phyloP scores from a whole-genome alignment of 202 grass and related monocot genomes.

The Eragrostis tef region DNA sequence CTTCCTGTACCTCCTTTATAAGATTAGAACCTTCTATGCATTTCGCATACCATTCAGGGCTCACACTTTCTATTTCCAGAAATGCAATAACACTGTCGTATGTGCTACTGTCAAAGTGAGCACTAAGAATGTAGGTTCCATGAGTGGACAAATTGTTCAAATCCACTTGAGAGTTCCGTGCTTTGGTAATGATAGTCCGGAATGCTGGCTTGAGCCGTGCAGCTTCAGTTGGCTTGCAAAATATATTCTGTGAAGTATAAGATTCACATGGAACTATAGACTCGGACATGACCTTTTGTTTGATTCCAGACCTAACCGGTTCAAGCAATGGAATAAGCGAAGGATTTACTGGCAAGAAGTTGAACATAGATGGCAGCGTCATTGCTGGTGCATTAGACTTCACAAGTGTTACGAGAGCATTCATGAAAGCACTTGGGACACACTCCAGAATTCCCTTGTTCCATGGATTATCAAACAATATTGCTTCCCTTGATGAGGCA shows the following conservation, averaged over 20 bases:
- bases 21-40: conserved; percentile 64
- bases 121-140: conserved; percentile 61
- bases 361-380: conserved; percentile 46
- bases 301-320: conserved; percentile 55
- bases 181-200: conserved; percentile 61
- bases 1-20: conserved; percentile 49
- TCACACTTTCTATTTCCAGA: conserved; percentile 53
- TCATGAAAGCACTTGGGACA: conserved; percentile 61
- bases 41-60: conserved; percentile 59
- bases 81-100: conserved; percentile 53
- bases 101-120: conserved; percentile 49
- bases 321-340: conserved; percentile 55
- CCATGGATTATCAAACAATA: conserved; percentile 66
- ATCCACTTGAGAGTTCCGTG: conserved; percentile 39
- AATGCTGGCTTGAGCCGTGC: conserved; percentile 52
- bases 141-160: conserved; percentile 57
- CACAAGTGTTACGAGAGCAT: conserved; percentile 58
- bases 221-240: conserved; percentile 66
- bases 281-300: conserved; percentile 53
- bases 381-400: conserved; percentile 55
- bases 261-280: conserved; percentile 66
- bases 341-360: conserved; percentile 55
- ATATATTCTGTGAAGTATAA: conserved; percentile 58
- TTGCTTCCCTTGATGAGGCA: conserved; percentile 63
- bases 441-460: conserved; percentile 78